Evolutionary conservation across 2,329 filamentous ascomycete species (phyloP).

Genomic region (Penicillium nordicum): DNA sequence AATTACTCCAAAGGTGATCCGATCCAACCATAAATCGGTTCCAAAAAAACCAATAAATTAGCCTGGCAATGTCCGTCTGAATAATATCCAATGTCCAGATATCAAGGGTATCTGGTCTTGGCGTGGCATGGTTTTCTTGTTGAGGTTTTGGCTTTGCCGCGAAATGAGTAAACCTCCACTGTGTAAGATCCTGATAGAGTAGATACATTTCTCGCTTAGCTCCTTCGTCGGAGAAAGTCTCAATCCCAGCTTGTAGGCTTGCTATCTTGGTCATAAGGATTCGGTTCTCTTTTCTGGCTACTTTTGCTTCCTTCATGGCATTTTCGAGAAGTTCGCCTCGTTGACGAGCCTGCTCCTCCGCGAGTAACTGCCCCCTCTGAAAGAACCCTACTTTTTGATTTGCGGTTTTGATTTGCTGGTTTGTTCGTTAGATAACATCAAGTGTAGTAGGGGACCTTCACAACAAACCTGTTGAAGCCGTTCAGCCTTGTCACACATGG

Average conservation of each 20-base stretch:
- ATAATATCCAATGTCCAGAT: neutral
- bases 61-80: neutral
- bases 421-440: neutral
- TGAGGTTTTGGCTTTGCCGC: neutral
- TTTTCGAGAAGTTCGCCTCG: conserved; percentile 3
- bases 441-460: no score
- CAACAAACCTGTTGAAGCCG: neutral
- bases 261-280: conserved; percentile 1
- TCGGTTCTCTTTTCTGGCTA: neutral
- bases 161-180: conserved; percentile 17
- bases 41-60: conserved; percentile 2
- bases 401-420: neutral
- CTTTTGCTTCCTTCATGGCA: neutral
- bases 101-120: neutral
- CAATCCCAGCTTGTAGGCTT: neutral
- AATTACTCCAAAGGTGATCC: neutral
- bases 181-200: conserved; percentile 10
- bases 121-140: neutral
- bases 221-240: conserved; percentile 15
- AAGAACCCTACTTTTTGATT: neutral
- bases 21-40: conserved; percentile 4
- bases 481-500: neutral
- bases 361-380: neutral
- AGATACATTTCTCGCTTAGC: conserved; percentile 3
- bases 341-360: conserved; percentile 5